Base-by-base conservation (phyloP, 2,329 filamentous ascomycete species). In the Penicillium sumatraense region DNA sequence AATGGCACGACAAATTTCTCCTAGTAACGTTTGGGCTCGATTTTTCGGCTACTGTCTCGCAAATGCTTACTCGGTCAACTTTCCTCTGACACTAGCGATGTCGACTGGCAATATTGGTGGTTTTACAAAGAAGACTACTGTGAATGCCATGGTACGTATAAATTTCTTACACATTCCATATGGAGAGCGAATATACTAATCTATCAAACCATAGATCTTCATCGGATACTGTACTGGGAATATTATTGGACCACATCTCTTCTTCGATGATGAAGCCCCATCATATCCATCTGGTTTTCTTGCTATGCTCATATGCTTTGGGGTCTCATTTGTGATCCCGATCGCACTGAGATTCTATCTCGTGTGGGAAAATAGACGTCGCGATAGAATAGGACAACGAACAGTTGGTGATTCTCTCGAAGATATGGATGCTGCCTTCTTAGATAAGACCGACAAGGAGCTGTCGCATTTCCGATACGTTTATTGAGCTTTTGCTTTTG, bases 41-140 rank as follows among this genome's bases (percentile, higher is more conserved):
- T 50, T 53, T 14, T 20, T 26, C 3, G 54, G 54, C 6, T 36
- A 35, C 16, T 56, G 49, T 13, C 62, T 73, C 11, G 60, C 74
- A 13, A 53, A 67, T 9, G 71, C 71, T 2, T 73, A 68, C 46
- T 64, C 69, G 9, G 59, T 64, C 9, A 61, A 71, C 31, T 72
- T 74, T 40, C 58, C 75, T 14, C 47, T 75, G 21, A 35, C 33
- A 23, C 66, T 74, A 10, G 68, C 70, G 1, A 71, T 72, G 62
- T 72, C 78, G 33, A 67, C 75, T 2, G 70, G 64, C 9, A 81
- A 80, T 55, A 68, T 78, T 9, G 76, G 72, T 4, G 77, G 77
- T 2, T 77, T 79, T 51, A 77, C 76, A 6, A 80, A 80, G 64
- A 78, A 78, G 54, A 74, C 75, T 16, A 77, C 75, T 0, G 69